A percentile compares a stretch with the other conserved stretches of the same genome.
Evolutionary conservation across 495 filamentous ascomycete genomes (phyloP).

Genomic region (Corynascus novoguineensis): DNA sequence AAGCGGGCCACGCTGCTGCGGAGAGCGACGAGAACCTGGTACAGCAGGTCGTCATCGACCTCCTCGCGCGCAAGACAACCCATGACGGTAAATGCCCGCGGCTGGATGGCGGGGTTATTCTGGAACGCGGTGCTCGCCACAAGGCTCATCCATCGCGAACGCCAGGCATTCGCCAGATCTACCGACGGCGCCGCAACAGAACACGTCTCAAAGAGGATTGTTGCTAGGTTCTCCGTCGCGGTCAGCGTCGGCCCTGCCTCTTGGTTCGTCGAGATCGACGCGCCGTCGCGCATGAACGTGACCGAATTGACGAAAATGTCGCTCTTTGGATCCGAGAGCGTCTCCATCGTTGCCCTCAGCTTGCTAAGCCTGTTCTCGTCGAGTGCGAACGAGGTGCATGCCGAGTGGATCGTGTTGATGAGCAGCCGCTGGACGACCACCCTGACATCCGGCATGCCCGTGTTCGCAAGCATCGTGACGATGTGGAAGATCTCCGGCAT

Average conservation of each 20-base stretch:
- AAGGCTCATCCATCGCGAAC: slow-evolving; percentile 65
- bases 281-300: slow-evolving; percentile 36
- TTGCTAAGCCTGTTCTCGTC: slow-evolving; percentile 50
- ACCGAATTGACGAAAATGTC: slow-evolving; percentile 42
- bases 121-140: slow-evolving; percentile 66
- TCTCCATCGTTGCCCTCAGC: slow-evolving; percentile 48
- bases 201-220: slow-evolving; percentile 56
- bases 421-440: slow-evolving; percentile 54
- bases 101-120: slow-evolving; percentile 63
- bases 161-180: slow-evolving; percentile 61
- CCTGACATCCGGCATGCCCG: slow-evolving; percentile 50
- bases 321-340: slow-evolving; percentile 50
- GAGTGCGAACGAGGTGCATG: slow-evolving; percentile 55
- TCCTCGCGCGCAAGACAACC: slow-evolving; percentile 61
- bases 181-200: slow-evolving; percentile 55
- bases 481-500: slow-evolving; percentile 63
- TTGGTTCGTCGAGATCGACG: slow-evolving; percentile 42
- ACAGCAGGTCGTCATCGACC: slow-evolving; percentile 62
- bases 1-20: slow-evolving; percentile 55
- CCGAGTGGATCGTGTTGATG: slow-evolving; percentile 59
- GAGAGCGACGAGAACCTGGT: slow-evolving; percentile 61
- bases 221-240: slow-evolving; percentile 50
- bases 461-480: slow-evolving; percentile 61
- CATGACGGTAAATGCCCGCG: slow-evolving; percentile 63
- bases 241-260: slow-evolving; percentile 45